A percentile compares a stretch with the other conserved stretches of the same genome.
Evolutionary conservation across 164 flowering plant species (phyloP).

Genomic region (Macadamia integrifolia): DNA sequence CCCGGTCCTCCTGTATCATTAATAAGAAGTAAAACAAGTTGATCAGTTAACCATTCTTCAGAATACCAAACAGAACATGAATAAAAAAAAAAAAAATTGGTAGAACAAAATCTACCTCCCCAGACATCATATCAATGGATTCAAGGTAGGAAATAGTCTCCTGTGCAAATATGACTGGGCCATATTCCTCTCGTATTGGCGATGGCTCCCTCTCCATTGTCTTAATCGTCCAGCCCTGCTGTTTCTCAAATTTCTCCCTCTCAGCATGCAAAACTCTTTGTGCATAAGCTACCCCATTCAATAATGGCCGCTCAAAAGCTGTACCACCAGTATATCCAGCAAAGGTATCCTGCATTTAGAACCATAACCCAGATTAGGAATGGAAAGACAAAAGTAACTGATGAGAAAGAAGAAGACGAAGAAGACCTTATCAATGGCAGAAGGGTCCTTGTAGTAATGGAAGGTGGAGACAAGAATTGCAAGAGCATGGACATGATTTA

Average conservation of each 20-base stretch:
- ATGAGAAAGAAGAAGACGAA: background rate
- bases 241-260: constrained; percentile 73
- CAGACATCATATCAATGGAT: constrained; percentile 96
- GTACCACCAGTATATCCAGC: constrained; percentile 87
- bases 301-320: constrained; percentile 79
- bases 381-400: background rate
- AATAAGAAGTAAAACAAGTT: background rate
- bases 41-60: background rate
- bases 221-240: constrained; percentile 78
- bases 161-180: constrained; percentile 86
- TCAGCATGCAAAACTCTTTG: constrained; percentile 60
- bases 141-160: constrained; percentile 77
- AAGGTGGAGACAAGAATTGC: constrained; percentile 87
- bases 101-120: constrained; percentile 49
- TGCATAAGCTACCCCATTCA: constrained; percentile 91
- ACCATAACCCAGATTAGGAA: constrained; percentile 7
- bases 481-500: constrained; percentile 93
- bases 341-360: constrained; percentile 67
- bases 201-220: constrained; percentile 83
- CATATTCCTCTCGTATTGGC: constrained; percentile 81
- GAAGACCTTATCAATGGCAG: constrained; percentile 87
- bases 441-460: constrained; percentile 65
- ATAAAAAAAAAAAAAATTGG: background rate
- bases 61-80: background rate
- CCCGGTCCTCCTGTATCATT: constrained; percentile 74